Conservation (phyloP, 2,329 filamentous ascomycete species). For the Exophiala viscosa region DNA sequence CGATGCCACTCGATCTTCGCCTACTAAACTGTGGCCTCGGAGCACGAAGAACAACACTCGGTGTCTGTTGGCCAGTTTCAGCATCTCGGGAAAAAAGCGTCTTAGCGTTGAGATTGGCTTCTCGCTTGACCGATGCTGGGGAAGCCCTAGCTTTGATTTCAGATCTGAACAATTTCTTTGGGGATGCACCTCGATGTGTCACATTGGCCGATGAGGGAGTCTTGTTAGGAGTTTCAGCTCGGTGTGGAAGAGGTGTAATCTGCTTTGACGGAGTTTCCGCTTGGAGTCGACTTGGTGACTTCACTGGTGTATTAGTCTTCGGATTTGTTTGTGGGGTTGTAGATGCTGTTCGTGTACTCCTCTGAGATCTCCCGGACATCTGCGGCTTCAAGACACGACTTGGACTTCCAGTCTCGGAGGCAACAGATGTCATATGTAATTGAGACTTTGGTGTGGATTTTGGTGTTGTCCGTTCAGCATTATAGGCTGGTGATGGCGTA, state of each 20-base stretch:
- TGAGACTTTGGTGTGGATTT: conserved; percentile 23
- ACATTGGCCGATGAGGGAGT: conserved; percentile 47
- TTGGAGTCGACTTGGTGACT: conserved; percentile 32
- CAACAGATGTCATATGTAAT: conserved; percentile 33
- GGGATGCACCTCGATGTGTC: conserved; percentile 46
- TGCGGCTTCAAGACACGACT: conserved; percentile 51
- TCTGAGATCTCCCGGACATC: conserved; percentile 47
- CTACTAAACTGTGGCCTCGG: conserved; percentile 36
- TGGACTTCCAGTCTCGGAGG: conserved; percentile 53
- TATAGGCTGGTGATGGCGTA: conserved; percentile 31
- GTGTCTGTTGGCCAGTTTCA: conserved; percentile 56
- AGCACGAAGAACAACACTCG: conserved; percentile 62
- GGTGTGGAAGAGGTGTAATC: conserved; percentile 43
- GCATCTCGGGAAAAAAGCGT: conserved; percentile 54
- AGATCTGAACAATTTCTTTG: conserved; percentile 46
- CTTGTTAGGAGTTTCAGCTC: conserved; percentile 48
- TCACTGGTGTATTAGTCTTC: conserved; percentile 29
- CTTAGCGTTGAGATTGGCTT: conserved; percentile 33
- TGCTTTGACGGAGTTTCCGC: conserved; percentile 39
- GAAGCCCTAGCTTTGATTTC: conserved; percentile 40
- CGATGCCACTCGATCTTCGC: conserved; percentile 63
- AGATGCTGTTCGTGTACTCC: conserved; percentile 44
- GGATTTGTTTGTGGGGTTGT: conserved; percentile 34
- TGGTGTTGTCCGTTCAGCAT: conserved; percentile 11
- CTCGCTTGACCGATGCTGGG: conserved; percentile 31